A percentile compares a stretch with the other conserved stretches of the same genome.
Evolutionary conservation across 305 asterid genomes (phyloP).

Genomic region (Petunia hybrid): DNA sequence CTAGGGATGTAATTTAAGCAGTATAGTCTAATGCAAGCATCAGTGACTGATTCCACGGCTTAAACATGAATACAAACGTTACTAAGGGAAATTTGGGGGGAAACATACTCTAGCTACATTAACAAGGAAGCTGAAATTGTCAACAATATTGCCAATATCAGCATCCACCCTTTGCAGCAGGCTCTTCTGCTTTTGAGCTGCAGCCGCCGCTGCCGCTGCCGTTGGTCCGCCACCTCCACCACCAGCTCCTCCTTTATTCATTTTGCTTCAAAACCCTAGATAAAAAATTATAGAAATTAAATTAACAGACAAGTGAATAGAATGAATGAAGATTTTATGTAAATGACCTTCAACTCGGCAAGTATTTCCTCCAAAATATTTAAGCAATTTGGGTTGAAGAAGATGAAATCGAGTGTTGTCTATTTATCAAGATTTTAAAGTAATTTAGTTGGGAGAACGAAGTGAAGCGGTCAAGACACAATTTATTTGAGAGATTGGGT

Average conservation of each 20-base stretch:
- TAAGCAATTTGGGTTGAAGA: no score
- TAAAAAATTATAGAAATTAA: background rate
- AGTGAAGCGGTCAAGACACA: no score
- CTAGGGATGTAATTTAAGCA: no score
- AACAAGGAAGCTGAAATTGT: slow-evolving; percentile 75
- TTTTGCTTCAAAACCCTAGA: background rate
- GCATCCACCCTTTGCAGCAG: slow-evolving; percentile 83
- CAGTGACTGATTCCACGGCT: no score
- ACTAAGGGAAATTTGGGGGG: background rate
- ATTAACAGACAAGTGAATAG: background rate
- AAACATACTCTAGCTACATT: slow-evolving; percentile 73
- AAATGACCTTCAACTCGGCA: no score
- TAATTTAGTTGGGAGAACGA: no score
- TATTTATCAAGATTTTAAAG: no score
- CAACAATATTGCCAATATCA: slow-evolving; percentile 80
- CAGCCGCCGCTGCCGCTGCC: slow-evolving; percentile 53
- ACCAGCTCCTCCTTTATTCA: slow-evolving; percentile 55
- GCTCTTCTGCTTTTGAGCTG: slow-evolving; percentile 73
- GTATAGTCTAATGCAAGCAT: no score
- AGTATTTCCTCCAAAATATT: no score
- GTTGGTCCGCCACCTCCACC: slow-evolving; percentile 63
- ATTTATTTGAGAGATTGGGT: no score
- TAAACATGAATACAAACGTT: background rate
- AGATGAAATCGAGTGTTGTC: no score
- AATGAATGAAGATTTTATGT: no score